A percentile compares a stretch with the other conserved stretches of the same genome.
phyloP scores from a whole-genome alignment of 306 rosid genomes.

The Lablab purpureus region DNA sequence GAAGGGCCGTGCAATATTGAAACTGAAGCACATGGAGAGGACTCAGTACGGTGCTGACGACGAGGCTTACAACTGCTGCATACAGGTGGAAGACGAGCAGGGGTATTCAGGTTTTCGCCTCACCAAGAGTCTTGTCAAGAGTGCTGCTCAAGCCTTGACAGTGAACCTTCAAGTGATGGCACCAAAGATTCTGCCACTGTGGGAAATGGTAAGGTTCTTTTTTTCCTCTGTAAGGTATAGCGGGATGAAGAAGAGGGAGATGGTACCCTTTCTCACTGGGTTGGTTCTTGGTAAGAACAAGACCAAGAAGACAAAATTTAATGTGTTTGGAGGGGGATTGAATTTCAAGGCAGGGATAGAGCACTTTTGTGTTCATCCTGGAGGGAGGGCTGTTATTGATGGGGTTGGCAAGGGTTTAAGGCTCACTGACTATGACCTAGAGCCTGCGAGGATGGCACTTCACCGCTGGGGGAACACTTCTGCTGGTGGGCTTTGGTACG shows the following conservation, averaged over 20 bases:
- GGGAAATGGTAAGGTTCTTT: constrained; percentile 60
- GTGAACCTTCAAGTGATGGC: constrained; percentile 63
- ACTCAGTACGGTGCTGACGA: constrained; percentile 75
- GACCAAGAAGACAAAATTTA: constrained; percentile 2
- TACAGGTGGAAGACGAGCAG: constrained; percentile 70
- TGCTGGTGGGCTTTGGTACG: constrained; percentile 91
- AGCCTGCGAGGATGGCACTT: constrained; percentile 86
- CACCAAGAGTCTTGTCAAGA: constrained; percentile 70
- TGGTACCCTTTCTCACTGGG: constrained; percentile 36
- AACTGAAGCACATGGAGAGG: constrained; percentile 67
- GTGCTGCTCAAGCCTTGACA: constrained; percentile 71
- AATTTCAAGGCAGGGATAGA: constrained; percentile 71
- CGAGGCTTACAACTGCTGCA: constrained; percentile 82
- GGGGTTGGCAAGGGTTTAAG: constrained; percentile 76
- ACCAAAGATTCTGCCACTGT: constrained; percentile 65
- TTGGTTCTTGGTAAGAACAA: constrained; percentile 32
- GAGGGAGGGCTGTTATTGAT: constrained; percentile 79
- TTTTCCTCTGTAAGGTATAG: constrained; percentile 7
- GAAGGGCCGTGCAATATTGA: constrained; percentile 61
- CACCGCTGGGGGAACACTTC: constrained; percentile 90
- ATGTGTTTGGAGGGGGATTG: constrained; percentile 51
- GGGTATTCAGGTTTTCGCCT: constrained; percentile 74
- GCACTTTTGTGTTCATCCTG: constrained; percentile 86
- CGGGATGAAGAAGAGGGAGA: constrained; percentile 42
- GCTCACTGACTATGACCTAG: constrained; percentile 67